A percentile compares a stretch with the other conserved stretches of the same genome.
Conservation (phyloP, 2,329 filamentous ascomycete genomes). For the Phoma sp. region DNA sequence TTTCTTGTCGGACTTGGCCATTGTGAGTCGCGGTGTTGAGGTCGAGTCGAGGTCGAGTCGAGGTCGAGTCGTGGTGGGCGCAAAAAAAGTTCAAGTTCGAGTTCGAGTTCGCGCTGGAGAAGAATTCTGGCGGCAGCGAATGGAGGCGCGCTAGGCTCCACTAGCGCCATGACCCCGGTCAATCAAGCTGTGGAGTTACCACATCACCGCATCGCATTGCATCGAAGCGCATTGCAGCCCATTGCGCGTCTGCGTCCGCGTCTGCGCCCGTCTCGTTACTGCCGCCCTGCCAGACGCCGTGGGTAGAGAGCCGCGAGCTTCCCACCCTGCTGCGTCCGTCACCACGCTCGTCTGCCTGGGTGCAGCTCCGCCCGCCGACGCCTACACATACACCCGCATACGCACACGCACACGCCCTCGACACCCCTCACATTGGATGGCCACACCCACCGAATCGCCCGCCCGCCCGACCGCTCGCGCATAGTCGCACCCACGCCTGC, state of each 20-base stretch:
- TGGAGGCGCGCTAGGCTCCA: slow-evolving; percentile 18
- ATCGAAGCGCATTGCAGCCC: slow-evolving; percentile 14
- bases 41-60: background rate
- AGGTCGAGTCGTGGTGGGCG: slow-evolving; percentile 5
- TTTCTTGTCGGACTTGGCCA: slow-evolving; percentile 35
- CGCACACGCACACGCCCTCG: slow-evolving; percentile 5
- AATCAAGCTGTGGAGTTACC: slow-evolving; percentile 12
- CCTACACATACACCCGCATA: background rate
- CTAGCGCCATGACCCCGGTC: background rate
- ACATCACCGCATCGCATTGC: slow-evolving; percentile 27
- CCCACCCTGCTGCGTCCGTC: background rate
- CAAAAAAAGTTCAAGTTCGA: background rate
- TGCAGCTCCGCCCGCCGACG: slow-evolving; percentile 2
- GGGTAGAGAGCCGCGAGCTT: background rate
- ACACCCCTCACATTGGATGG: slow-evolving; percentile 21
- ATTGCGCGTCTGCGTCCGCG: slow-evolving; percentile 3
- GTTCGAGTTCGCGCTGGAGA: slow-evolving; percentile 31
- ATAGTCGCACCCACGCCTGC: slow-evolving; percentile 13
- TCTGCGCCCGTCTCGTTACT: background rate
- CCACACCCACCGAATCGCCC: background rate
- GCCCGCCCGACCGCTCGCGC: slow-evolving; percentile 22
- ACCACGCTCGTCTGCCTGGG: background rate
- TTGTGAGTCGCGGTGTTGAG: slow-evolving; percentile 14
- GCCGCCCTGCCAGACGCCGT: background rate
- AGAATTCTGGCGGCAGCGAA: slow-evolving; percentile 19